These are phyloP conservation scores for Tulasnella sp. DNA, from an alignment of 768 basidiomycete genomes.

Conservation along the genomic window DNA sequence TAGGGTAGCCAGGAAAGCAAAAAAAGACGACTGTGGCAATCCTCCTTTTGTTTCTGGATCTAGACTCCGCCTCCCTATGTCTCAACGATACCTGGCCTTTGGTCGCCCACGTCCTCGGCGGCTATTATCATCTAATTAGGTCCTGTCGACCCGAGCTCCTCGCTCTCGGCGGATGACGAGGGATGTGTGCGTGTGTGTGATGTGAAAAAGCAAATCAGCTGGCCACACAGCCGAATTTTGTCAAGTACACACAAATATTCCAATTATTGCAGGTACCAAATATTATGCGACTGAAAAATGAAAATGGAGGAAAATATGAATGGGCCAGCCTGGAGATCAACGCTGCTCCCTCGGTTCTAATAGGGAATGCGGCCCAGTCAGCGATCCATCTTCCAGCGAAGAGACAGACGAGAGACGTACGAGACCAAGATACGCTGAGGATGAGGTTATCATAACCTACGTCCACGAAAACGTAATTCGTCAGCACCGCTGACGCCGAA, in stretches of 20 bases:
- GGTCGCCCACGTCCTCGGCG: no score
- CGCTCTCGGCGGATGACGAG: neutral
- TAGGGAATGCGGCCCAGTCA: neutral
- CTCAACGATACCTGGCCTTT: no score
- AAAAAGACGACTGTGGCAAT: no score
- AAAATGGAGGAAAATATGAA: neutral
- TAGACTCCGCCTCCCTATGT: no score
- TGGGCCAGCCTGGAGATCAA: neutral
- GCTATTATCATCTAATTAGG: no score
- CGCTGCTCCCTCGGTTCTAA: slow-evolving; percentile 18
- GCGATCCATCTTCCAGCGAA: neutral
- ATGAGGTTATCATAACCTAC: slow-evolving; percentile 81
- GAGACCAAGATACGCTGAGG: slow-evolving; percentile 61
- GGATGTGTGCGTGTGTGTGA: neutral
- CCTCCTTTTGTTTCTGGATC: no score
- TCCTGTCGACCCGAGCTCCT: no score
- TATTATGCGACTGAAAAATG: neutral
- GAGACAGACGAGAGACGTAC: slow-evolving; percentile 36
- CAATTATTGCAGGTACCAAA: slow-evolving; percentile 1
- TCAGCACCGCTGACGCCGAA: neutral
- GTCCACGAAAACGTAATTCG: neutral
- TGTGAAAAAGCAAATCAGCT: neutral
- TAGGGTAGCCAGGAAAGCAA: no score
- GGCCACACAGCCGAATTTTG: neutral
- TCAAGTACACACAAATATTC: neutral